Evolutionary conservation across 371 early-diverging fungal genomes (phyloP).

Genomic region (Syncephalastrum contaminatum): DNA sequence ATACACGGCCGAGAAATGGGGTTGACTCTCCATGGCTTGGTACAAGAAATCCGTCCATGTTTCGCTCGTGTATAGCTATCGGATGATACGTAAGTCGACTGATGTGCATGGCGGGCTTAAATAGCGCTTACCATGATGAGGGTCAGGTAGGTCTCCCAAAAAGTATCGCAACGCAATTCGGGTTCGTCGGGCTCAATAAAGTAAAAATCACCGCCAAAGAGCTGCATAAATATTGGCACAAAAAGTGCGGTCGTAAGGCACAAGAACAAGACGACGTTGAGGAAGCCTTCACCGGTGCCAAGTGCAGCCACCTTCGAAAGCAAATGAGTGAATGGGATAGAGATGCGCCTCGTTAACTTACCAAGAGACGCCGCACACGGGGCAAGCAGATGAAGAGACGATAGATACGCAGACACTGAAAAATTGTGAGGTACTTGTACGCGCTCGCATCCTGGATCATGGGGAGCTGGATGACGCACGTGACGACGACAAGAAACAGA

Average conservation of each 20-base stretch:
- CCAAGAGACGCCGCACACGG: constrained; percentile 49
- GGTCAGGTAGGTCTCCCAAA: constrained; percentile 46
- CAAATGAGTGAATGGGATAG: too few species aligned
- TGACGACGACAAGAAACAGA: constrained; percentile 49
- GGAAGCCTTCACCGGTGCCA: constrained; percentile 49
- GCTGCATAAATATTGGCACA: constrained; percentile 45
- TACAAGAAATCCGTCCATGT: constrained; percentile 61
- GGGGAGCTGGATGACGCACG: constrained; percentile 55
- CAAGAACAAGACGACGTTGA: constrained; percentile 43
- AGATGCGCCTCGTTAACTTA: too few species aligned
- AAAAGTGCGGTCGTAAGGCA: constrained; percentile 40
- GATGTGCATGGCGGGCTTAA: neutral
- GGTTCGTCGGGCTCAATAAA: constrained; percentile 21
- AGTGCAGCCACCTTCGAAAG: constrained; percentile 33
- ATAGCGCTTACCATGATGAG: constrained; percentile 46
- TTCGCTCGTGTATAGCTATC: constrained; percentile 55
- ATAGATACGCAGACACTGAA: constrained; percentile 52
- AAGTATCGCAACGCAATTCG: constrained; percentile 40
- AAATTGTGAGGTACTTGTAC: constrained; percentile 56
- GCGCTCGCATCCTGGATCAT: constrained; percentile 45
- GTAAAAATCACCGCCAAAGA: constrained; percentile 48
- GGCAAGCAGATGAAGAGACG: constrained; percentile 58
- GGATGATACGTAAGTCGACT: too few species aligned
- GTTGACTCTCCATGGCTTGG: constrained; percentile 53
- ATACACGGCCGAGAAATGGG: constrained; percentile 40